Conservation (phyloP, 495 filamentous ascomycete genomes). For the Daldinia concentrica region DNA sequence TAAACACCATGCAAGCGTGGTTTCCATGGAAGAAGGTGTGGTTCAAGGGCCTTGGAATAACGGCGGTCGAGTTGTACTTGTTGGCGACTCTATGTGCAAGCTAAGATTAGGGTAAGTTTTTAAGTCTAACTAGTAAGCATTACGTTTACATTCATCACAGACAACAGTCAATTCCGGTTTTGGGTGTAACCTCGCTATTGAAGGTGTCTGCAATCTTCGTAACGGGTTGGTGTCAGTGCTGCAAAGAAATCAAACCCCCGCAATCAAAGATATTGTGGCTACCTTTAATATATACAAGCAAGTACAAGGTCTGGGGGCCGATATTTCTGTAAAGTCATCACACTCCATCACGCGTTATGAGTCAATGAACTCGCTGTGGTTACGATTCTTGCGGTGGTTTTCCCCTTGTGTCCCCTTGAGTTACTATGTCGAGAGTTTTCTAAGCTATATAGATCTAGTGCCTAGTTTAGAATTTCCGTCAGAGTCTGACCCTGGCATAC, state of each 20-base stretch:
- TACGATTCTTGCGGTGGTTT: constrained; percentile 19
- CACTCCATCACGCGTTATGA: constrained; percentile 35
- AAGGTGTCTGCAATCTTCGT: constrained; percentile 37
- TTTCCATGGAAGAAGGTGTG: constrained; percentile 42
- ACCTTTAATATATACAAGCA: constrained; percentile 33
- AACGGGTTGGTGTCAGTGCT: constrained; percentile 36
- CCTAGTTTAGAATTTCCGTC: not conserved
- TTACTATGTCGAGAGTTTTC: not conserved
- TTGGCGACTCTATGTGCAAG: constrained; percentile 40
- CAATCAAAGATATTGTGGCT: constrained; percentile 23
- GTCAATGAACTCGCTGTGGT: constrained; percentile 40
- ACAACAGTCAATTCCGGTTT: constrained; percentile 40
- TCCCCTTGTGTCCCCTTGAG: constrained; percentile 12
- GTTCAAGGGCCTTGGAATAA: constrained; percentile 39
- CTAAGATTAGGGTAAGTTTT: not conserved
- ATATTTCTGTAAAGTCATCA: constrained; percentile 20
- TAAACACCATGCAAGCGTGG: constrained; percentile 33
- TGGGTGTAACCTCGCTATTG: constrained; percentile 40
- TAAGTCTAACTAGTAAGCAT: not conserved
- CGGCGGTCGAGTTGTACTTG: constrained; percentile 36
- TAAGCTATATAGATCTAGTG: not conserved
- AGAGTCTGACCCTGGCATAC: not conserved
- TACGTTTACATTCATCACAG: not conserved
- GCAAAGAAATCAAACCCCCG: not conserved
- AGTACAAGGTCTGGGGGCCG: constrained; percentile 37